phyloP scores from a whole-genome alignment of 2,329 filamentous ascomycete species.

The Microdochium paspali region DNA sequence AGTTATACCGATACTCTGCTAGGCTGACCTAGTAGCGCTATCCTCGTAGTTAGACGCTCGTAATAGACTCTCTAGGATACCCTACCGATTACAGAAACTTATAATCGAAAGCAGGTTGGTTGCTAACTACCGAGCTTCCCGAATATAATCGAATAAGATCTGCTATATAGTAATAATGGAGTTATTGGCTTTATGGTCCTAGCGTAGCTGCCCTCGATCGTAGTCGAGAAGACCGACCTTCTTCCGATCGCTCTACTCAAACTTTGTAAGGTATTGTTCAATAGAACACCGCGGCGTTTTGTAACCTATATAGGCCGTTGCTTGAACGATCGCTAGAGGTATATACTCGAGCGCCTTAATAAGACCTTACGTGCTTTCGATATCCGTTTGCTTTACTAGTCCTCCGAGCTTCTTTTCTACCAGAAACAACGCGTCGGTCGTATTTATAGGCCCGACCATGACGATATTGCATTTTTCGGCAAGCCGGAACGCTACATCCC shows the following conservation, averaged over 20 bases:
- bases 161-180: slow-evolving; percentile 21
- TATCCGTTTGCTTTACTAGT: neutral
- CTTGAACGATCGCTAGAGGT: slow-evolving; percentile 24
- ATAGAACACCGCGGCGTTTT: slow-evolving; percentile 11
- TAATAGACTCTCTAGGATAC: slow-evolving; percentile 10
- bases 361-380: slow-evolving; percentile 2
- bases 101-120: slow-evolving; percentile 21
- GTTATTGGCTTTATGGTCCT: slow-evolving; percentile 14
- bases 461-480: slow-evolving; percentile 11
- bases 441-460: slow-evolving; percentile 6
- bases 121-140: slow-evolving; percentile 12
- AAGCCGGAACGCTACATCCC: neutral
- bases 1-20: no score
- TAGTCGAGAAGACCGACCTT: slow-evolving; percentile 1
- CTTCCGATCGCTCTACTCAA: slow-evolving; percentile 13
- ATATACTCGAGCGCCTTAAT: slow-evolving; percentile 18
- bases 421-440: neutral
- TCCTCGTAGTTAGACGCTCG: no score
- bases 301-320: slow-evolving; percentile 22
- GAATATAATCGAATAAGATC: slow-evolving; percentile 23
- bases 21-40: no score
- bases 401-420: neutral
- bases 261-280: slow-evolving; percentile 15
- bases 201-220: slow-evolving; percentile 12
- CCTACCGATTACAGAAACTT: slow-evolving; percentile 18